Evolutionary conservation across 768 basidiomycete species (phyloP), one percentile per base, ranked within the genome.

Genomic region (Russula earlei): DNA sequence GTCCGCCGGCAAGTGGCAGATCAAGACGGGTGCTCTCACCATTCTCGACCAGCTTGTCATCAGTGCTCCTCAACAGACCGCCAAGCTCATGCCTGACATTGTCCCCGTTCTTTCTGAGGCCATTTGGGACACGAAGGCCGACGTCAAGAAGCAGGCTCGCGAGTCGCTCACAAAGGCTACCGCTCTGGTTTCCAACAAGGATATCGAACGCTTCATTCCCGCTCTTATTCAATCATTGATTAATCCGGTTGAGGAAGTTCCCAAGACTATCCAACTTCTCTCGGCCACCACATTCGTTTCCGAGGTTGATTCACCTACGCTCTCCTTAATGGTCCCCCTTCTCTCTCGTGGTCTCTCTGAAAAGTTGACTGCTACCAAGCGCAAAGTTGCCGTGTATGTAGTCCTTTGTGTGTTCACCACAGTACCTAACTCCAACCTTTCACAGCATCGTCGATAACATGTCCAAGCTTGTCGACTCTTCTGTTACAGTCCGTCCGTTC

Each of bases 251-350:
- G 95, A 99, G 78, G 96, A 99, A 83, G 94, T 97, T 56, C 89
- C 94, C 66, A 86, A 83, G 66, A 96, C 93, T 67, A 90, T 97
- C 67, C 80, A 80, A 61, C 87, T 95, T 75, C 91, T 96, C 74
- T 92, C 94, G 73, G 84, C 94, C 56, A 97, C 94, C 73, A 97
- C 94, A 72, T 97, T 96, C 85, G 94, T 97, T 90, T 91, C 94
- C 50, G 94, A 97, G 79, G 94, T 97, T 74, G 94, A 96, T 67
- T 92, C 93, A 48, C 81, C 93, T 54, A 96, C 94, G 63, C 86
- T 97, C 63, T 96, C 94, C 65, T 84, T 97, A 64, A 96, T 97
- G 91, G 94, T 94, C 58, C 94, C 94, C 67, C 84, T 97, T 19
- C 77, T 97, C 52, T 81, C 91, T 58, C 90, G 94, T 78, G 94